Conservation (phyloP, 768 basidiomycete species). For the Daedalea quercina region DNA sequence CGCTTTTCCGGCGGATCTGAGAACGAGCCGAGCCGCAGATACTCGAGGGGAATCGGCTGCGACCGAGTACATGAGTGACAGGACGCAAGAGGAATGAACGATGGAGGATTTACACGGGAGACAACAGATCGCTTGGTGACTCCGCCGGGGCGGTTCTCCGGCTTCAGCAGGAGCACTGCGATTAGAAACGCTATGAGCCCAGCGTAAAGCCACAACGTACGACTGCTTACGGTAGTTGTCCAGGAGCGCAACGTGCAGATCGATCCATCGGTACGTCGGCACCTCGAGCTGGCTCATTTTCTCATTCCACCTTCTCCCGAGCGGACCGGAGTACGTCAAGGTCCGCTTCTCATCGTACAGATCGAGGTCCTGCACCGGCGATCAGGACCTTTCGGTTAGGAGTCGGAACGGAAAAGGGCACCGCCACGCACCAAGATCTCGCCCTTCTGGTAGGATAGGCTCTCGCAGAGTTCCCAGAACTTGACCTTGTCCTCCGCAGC, state of each 20-base stretch:
- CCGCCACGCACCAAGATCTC: constrained; percentile 68
- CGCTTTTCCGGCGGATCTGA: constrained; percentile 51
- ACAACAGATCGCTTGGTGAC: constrained; percentile 45
- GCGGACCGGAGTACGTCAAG: constrained; percentile 57
- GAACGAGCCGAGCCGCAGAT: constrained; percentile 68
- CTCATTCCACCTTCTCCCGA: constrained; percentile 52
- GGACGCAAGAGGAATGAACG: neutral
- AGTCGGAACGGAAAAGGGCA: neutral
- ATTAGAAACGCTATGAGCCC: neutral
- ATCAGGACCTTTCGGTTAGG: neutral
- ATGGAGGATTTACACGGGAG: constrained; percentile 48
- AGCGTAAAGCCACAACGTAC: neutral
- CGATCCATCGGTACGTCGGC: constrained; percentile 59
- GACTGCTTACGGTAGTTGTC: constrained; percentile 66
- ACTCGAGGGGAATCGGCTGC: constrained; percentile 77
- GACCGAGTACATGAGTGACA: neutral
- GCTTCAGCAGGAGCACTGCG: constrained; percentile 57
- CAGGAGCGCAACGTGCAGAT: constrained; percentile 57
- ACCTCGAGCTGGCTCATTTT: constrained; percentile 39
- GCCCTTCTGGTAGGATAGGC: constrained; percentile 64
- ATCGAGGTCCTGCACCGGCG: constrained; percentile 63
- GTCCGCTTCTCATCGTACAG: constrained; percentile 71
- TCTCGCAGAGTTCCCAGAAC: constrained; percentile 76
- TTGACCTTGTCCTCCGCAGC: constrained; percentile 90
- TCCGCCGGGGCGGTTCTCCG: constrained; percentile 48